These are phyloP conservation scores for Urostyla sp. DNA, from an alignment of 73 alveolate genomes.

Conservation along the genomic window DNA sequence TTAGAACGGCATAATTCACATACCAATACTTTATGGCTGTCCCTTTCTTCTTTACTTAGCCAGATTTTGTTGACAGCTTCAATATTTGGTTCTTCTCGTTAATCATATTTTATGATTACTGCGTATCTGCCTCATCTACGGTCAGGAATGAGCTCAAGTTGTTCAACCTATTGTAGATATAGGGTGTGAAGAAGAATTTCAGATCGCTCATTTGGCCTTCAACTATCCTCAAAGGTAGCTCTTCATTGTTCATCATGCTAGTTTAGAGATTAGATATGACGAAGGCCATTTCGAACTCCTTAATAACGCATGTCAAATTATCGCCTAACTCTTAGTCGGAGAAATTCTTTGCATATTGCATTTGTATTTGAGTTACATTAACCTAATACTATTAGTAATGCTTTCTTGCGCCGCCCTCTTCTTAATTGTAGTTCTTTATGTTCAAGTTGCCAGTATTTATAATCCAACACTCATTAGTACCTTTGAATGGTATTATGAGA, in stretches of 20 bases:
- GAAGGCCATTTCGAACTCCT: slow-evolving; percentile 5
- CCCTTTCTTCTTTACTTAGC: slow-evolving; percentile 50
- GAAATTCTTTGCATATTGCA: slow-evolving; percentile 23
- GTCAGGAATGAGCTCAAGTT: slow-evolving; percentile 28
- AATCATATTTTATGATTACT: slow-evolving; percentile 6
- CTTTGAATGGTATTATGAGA: slow-evolving; percentile 44
- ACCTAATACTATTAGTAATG: slow-evolving; percentile 9
- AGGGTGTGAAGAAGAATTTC: slow-evolving; percentile 25
- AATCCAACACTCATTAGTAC: slow-evolving; percentile 43
- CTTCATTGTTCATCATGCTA: background rate
- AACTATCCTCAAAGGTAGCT: slow-evolving; percentile 1
- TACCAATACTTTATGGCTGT: slow-evolving; percentile 32
- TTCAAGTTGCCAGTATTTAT: slow-evolving; percentile 53
- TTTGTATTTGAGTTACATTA: background rate
- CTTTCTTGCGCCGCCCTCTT: background rate
- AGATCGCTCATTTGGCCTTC: slow-evolving; percentile 39
- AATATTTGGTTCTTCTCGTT: slow-evolving; percentile 47
- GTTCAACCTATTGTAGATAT: slow-evolving; percentile 24
- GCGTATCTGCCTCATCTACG: background rate
- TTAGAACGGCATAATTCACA: slow-evolving; percentile 33
- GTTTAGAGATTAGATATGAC: too few species aligned
- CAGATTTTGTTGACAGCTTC: slow-evolving; percentile 46
- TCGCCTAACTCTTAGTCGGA: background rate
- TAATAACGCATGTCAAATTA: background rate
- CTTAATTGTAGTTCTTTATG: background rate